Percentiles rank a stretch among this genome's conserved stretches.
These are phyloP conservation scores for Symbiodinium natans DNA, from an alignment of 73 alveolate genomes.

Conservation along the genomic window DNA sequence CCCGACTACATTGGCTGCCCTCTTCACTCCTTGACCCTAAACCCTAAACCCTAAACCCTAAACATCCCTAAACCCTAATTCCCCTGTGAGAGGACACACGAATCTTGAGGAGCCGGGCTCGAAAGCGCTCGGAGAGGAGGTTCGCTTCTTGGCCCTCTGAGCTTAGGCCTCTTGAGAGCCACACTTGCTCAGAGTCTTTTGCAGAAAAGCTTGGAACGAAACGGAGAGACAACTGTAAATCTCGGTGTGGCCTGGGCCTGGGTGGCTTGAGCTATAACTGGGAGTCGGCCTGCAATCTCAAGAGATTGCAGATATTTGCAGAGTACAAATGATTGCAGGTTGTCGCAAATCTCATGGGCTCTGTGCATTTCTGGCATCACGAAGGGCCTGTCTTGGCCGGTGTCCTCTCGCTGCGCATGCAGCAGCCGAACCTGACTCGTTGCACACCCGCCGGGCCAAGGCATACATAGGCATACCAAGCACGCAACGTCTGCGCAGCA, in stretches of 20 bases:
- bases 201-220: no score
- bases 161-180: neutral
- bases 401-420: conserved; percentile 40
- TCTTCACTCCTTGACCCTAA: no score
- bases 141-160: neutral
- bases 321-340: neutral
- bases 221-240: no score
- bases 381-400: neutral
- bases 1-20: no score
- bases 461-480: no score
- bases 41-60: no score
- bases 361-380: no score
- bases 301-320: neutral
- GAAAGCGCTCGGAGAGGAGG: conserved; percentile 41
- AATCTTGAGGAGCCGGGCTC: neutral
- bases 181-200: no score
- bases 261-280: neutral
- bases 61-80: no score
- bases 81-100: no score
- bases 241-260: neutral
- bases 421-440: conserved; percentile 25
- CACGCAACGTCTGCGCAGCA: no score
- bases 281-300: conserved; percentile 1
- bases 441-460: neutral
- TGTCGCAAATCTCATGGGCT: no score